These are phyloP conservation scores for Podila minutissima DNA, from an alignment of 192 early-diverging fungal genomes.

Conservation along the genomic window DNA sequence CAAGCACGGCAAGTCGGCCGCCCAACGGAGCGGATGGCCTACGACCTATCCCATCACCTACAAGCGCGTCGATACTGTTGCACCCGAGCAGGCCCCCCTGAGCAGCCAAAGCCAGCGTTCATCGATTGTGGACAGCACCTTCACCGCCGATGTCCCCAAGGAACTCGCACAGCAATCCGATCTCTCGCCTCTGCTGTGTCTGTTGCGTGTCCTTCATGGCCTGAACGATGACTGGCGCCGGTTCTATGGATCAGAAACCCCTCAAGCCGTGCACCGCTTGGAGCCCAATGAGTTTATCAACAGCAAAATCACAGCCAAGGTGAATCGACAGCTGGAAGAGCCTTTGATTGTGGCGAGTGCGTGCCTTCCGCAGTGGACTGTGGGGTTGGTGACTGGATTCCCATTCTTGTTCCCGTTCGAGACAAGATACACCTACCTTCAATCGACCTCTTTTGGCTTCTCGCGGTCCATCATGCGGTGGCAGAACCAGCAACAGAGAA, in stretches of 20 bases:
- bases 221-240: constrained; percentile 49
- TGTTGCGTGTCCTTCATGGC: constrained; percentile 53
- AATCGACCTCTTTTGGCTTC: constrained; percentile 89
- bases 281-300: constrained; percentile 72
- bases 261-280: constrained; percentile 27
- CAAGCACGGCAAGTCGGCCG: constrained; percentile 11
- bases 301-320: constrained; percentile 84
- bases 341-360: constrained; percentile 88
- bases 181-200: constrained; percentile 45
- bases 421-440: constrained; percentile 78
- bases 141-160: constrained; percentile 31
- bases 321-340: constrained; percentile 88
- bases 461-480: constrained; percentile 75
- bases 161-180: constrained; percentile 27
- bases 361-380: constrained; percentile 83
- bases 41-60: constrained; percentile 68
- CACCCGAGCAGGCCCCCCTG: constrained; percentile 12
- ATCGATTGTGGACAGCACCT: constrained; percentile 10
- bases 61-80: constrained; percentile 56
- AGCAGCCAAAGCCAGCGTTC: constrained; percentile 10
- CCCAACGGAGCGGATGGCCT: constrained; percentile 65
- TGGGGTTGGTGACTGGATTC: constrained; percentile 66
- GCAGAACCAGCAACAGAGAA: constrained; percentile 60
- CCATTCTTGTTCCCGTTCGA: constrained; percentile 90
- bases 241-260: constrained; percentile 29